Evolutionary conservation across 1,284 basidiomycete genomes (phyloP).

Genomic region (Gastroboletus turbinatus): DNA sequence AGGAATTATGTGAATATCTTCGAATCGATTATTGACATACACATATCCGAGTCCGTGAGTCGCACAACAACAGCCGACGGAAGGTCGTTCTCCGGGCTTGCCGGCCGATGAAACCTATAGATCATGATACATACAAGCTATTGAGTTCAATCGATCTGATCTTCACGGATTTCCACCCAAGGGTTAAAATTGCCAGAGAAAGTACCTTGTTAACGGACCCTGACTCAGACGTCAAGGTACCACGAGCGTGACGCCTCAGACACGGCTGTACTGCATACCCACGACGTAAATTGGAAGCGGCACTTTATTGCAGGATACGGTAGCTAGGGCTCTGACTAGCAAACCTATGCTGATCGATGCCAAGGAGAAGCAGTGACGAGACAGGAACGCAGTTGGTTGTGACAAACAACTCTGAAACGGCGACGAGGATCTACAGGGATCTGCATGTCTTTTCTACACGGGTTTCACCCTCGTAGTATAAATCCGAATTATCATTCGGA

Average conservation of each 20-base stretch:
- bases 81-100: constrained; percentile 1
- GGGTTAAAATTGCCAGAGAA: constrained; percentile 15
- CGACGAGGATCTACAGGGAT: constrained; percentile 22
- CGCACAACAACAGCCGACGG: constrained; percentile 12
- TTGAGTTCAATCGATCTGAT: constrained; percentile 7
- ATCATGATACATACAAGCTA: constrained; percentile 5
- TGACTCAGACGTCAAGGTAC: constrained; percentile 4
- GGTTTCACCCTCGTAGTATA: constrained; percentile 16
- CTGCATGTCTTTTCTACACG: constrained; percentile 11
- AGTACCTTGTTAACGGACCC: constrained; percentile 7
- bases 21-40: constrained; percentile 1
- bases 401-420: constrained; percentile 25
- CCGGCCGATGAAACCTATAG: constrained; percentile 17
- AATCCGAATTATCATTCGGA: constrained; percentile 18
- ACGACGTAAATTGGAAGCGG: not conserved
- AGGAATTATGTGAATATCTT: constrained; percentile 1
- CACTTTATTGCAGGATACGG: constrained; percentile 2
- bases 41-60: constrained; percentile 9
- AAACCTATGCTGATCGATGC: not conserved
- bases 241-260: not conserved
- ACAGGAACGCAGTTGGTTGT: constrained; percentile 18
- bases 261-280: constrained; percentile 4
- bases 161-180: constrained; percentile 2
- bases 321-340: constrained; percentile 1
- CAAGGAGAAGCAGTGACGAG: constrained; percentile 14